Evolutionary conservation across 164 flowering plant genomes (phyloP), one percentile per base, ranked within the genome.

Genomic region (Cinnamomum micranthum): DNA sequence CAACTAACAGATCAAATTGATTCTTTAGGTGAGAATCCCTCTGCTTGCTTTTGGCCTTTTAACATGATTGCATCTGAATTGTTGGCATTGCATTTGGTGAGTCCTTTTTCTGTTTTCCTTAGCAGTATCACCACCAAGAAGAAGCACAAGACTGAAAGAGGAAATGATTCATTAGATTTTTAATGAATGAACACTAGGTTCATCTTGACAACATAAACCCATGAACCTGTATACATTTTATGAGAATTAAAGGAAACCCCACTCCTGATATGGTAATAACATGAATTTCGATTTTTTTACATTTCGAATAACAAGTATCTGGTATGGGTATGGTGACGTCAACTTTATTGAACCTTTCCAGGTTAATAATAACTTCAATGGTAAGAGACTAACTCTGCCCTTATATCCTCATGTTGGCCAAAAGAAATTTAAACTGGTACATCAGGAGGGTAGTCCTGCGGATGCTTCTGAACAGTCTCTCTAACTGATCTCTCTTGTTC

Each of bases 401-500:
- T 14, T 67, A 4, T 50, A 60, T 47, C 55, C 24, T 64, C 22
- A 2, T 25, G 76, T 41, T 31, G 13, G 68, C 19, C 27, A 12
- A 31, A 24, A 11, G 27, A 14, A 50, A 60, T 71, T 77, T 82
- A 84, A 17, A 86, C 50, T 50, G 88, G 87, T 51, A 86, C 83
- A 76, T 86, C 86, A 60, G 81, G 14, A 2, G 92, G 92, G 72
- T 86, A 91, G 33, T 88, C 88, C 62, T 83, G 76, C 33, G 88
- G 84, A 76, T 86, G 83, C 71, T 75, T 87, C 71, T 70, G 75
- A 50, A 90, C 55, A 2, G 83, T 75, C 77, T 86, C 86, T 71
- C 84, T 76, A 2, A 91, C 81, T 7, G 71, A 65, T 76, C 60
- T 77, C 80, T 91, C 90, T 80, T 91, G 95, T 77, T 89, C 88